Conservation (phyloP, 1,284 basidiomycete species). For the Cutaneotrichosporon cyanovorans region DNA sequence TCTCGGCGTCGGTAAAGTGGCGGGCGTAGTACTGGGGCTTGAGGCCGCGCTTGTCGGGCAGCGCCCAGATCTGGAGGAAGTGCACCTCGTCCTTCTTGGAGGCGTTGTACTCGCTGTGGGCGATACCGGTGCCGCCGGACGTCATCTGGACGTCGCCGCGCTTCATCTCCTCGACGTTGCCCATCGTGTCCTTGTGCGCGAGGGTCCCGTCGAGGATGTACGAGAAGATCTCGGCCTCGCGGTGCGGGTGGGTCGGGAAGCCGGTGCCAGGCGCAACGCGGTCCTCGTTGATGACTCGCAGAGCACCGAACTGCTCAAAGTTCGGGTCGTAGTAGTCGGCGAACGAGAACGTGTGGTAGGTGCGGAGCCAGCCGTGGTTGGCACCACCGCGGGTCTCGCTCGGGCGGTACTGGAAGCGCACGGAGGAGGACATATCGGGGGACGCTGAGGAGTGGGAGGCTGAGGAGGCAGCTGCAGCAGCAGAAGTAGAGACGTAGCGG, state of each 20-base stretch:
- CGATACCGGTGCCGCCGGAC: slow-evolving; percentile 57
- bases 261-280: slow-evolving; percentile 54
- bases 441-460: background rate
- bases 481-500: background rate
- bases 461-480: background rate
- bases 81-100: slow-evolving; percentile 53
- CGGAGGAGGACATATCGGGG: background rate
- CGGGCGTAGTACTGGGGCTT: slow-evolving; percentile 74
- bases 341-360: slow-evolving; percentile 74
- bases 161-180: slow-evolving; percentile 76
- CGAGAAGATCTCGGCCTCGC: slow-evolving; percentile 85
- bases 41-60: slow-evolving; percentile 56
- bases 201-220: slow-evolving; percentile 55
- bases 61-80: slow-evolving; percentile 76
- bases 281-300: slow-evolving; percentile 56
- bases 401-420: slow-evolving; percentile 44
- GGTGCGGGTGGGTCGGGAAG: slow-evolving; percentile 77
- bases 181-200: slow-evolving; percentile 69
- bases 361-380: slow-evolving; percentile 83
- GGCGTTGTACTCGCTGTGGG: slow-evolving; percentile 59
- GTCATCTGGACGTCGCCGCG: slow-evolving; percentile 87
- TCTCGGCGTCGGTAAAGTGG: slow-evolving; percentile 75
- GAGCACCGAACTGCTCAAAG: slow-evolving; percentile 41
- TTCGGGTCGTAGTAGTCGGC: slow-evolving; percentile 59
- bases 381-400: slow-evolving; percentile 67